Evolutionary conservation across 805 yeast species (phyloP).

Genomic region (Pichia rugopelliculosa): DNA sequence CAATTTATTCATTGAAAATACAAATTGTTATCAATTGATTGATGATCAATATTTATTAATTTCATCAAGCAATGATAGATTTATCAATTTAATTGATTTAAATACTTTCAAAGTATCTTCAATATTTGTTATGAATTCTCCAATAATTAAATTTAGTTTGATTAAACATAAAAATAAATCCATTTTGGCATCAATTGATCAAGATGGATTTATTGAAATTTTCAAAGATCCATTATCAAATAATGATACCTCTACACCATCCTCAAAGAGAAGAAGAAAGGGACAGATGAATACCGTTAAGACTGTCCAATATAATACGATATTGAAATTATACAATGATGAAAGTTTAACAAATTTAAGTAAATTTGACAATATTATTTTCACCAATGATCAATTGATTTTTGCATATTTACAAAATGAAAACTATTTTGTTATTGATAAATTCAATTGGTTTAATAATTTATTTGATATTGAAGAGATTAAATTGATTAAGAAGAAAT

Average conservation of each 20-base stretch:
- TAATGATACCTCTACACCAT: conserved; percentile 2
- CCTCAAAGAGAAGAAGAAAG: conserved; percentile 13
- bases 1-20: conserved; percentile 13
- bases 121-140: conserved; percentile 65
- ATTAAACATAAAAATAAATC: conserved; percentile 33
- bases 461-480: conserved; percentile 18
- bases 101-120: conserved; percentile 36
- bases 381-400: conserved; percentile 31
- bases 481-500: conserved; percentile 18
- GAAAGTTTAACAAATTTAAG: conserved; percentile 20
- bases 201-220: conserved; percentile 66
- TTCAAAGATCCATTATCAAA: conserved; percentile 48
- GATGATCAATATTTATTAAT: conserved; percentile 7
- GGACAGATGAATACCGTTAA: conserved; percentile 40
- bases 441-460: conserved; percentile 39
- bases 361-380: conserved; percentile 17
- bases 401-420: conserved; percentile 60
- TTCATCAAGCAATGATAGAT: conserved; percentile 74
- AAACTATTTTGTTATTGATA: conserved; percentile 49
- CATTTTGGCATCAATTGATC: conserved; percentile 53
- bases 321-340: conserved; percentile 32
- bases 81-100: conserved; percentile 61
- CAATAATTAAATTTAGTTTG: conserved; percentile 33
- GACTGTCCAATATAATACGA: conserved; percentile 45
- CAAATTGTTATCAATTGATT: conserved; percentile 8